Evolutionary conservation across 2,329 filamentous ascomycete species (phyloP).

Genomic region (Aureobasidium sp.): DNA sequence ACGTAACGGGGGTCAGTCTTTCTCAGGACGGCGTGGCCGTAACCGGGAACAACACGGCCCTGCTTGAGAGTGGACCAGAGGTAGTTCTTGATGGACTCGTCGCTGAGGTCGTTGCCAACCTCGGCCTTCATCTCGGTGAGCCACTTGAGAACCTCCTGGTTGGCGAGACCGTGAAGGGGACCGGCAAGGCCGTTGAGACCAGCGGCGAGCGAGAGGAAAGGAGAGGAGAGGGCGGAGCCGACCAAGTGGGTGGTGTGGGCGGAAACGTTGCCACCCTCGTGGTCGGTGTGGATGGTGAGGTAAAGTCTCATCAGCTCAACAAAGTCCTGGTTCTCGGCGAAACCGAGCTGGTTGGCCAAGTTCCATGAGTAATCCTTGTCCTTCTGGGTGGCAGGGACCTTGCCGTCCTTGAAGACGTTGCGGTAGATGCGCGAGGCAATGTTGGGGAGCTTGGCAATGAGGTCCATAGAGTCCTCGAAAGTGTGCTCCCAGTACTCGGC

Average conservation of each 20-base stretch:
- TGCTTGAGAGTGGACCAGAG: constrained; percentile 95
- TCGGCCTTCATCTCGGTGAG: constrained; percentile 97
- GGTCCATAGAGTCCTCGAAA: constrained; percentile 99
- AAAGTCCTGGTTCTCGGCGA: constrained; percentile 90
- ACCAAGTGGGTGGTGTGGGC: constrained; percentile 98
- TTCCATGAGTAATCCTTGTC: constrained; percentile 99
- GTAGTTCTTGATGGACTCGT: constrained; percentile 96
- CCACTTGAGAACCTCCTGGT: constrained; percentile 99
- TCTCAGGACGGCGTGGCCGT: constrained; percentile 97
- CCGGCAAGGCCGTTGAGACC: constrained; percentile 97
- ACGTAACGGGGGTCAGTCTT: constrained; percentile 99
- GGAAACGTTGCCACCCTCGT: constrained; percentile 98
- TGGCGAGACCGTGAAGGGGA: constrained; percentile 96
- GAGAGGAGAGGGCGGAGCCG: constrained; percentile 90
- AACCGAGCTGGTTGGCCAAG: constrained; percentile 98
- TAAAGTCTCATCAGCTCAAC: constrained; percentile 98
- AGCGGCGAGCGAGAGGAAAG: constrained; percentile 91
- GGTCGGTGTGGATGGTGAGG: constrained; percentile 99
- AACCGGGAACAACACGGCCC: constrained; percentile 93
- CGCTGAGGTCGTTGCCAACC: constrained; percentile 88
- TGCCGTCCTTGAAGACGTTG: constrained; percentile 99
- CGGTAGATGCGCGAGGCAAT: constrained; percentile 99
- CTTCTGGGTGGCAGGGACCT: constrained; percentile 91
- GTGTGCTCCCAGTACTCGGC: constrained; percentile 99
- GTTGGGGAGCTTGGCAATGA: constrained; percentile 98